Evolutionary conservation across 2,329 filamentous ascomycete genomes (phyloP).

Genomic region (Pyrenochaeta sp.): DNA sequence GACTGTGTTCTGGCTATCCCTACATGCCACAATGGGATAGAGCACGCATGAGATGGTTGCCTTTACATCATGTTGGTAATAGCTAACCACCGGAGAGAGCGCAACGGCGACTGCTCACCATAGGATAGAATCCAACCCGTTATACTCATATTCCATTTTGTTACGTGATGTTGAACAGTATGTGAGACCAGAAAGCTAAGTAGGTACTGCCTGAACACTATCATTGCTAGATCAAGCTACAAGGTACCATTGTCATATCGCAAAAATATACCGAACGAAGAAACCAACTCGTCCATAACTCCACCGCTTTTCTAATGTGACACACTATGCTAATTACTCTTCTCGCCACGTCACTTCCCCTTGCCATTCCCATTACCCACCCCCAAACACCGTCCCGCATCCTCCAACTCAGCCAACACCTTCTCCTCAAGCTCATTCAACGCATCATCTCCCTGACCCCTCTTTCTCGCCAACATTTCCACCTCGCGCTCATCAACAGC

Average conservation of each 20-base stretch:
- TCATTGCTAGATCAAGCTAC: neutral
- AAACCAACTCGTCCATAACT: slow-evolving; percentile 8
- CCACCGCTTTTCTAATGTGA: slow-evolving; percentile 11
- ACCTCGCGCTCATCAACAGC: slow-evolving; percentile 77
- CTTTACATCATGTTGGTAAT: neutral
- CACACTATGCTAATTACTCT: neutral
- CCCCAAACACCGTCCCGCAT: slow-evolving; percentile 49
- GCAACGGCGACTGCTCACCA: neutral
- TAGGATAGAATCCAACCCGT: neutral
- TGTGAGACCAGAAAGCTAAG: neutral
- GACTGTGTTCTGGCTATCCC: neutral
- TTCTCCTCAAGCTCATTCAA: slow-evolving; percentile 76
- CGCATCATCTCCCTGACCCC: slow-evolving; percentile 33
- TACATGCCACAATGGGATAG: neutral
- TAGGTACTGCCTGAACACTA: neutral
- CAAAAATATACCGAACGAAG: slow-evolving; percentile 1
- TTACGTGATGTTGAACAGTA: neutral
- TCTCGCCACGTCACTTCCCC: slow-evolving; percentile 7
- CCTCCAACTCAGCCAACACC: slow-evolving; percentile 62
- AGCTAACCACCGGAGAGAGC: neutral
- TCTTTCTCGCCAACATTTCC: slow-evolving; percentile 60
- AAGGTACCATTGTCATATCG: neutral
- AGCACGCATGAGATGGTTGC: neutral
- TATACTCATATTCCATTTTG: neutral
- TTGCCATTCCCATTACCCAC: slow-evolving; percentile 25